Evolutionary conservation across 495 filamentous ascomycete species (phyloP).

Genomic region (Neurospora sp.): DNA sequence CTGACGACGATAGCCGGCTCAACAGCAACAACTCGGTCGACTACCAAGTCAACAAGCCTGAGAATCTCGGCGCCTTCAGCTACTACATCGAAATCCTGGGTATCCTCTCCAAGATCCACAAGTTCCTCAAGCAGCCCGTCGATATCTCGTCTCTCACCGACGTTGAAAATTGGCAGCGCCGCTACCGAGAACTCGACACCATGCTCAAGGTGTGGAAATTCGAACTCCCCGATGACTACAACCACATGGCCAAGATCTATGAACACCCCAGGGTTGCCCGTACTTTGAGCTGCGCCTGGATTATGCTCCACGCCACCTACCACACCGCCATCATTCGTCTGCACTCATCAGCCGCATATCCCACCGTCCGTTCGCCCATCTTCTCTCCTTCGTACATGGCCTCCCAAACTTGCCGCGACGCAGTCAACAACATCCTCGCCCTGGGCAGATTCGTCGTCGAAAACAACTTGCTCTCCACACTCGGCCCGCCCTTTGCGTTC

Average conservation of each 20-base stretch:
- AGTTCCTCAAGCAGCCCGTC: conserved; percentile 76
- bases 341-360: conserved; percentile 88
- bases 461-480: conserved; percentile 62
- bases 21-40: conserved; percentile 30
- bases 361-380: conserved; percentile 72
- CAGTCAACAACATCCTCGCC: conserved; percentile 73
- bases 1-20: conserved; percentile 23
- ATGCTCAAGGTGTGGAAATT: conserved; percentile 74
- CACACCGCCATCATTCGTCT: conserved; percentile 74
- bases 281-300: conserved; percentile 67
- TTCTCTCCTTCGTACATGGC: conserved; percentile 80
- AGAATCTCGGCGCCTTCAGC: conserved; percentile 76
- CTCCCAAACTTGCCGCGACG: conserved; percentile 65
- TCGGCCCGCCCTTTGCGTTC: conserved; percentile 83
- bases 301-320: conserved; percentile 76
- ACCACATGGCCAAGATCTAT: conserved; percentile 66
- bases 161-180: conserved; percentile 79
- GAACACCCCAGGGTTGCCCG: conserved; percentile 48
- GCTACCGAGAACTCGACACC: conserved; percentile 73
- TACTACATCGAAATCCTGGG: conserved; percentile 81
- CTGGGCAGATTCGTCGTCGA: conserved; percentile 64
- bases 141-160: conserved; percentile 76
- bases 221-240: conserved; percentile 68
- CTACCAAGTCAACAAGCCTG: conserved; percentile 56
- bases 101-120: conserved; percentile 74